These are phyloP conservation scores for Venturia effusa DNA, from an alignment of 2,329 filamentous ascomycete genomes.

Conservation along the genomic window DNA sequence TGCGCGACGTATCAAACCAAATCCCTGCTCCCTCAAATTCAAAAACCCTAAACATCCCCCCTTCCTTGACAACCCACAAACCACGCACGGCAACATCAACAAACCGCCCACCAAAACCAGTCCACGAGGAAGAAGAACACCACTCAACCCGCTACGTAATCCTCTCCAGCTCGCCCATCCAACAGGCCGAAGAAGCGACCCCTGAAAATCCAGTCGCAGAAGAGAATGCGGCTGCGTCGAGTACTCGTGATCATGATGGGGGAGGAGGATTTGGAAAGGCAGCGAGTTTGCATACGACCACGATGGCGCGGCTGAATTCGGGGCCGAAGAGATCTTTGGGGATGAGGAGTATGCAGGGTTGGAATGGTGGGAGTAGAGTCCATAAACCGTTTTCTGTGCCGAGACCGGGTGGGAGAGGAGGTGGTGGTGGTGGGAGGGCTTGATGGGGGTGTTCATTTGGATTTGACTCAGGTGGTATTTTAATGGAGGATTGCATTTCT, in stretches of 20 bases:
- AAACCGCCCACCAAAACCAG: slow-evolving; percentile 17
- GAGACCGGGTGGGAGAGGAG: not conserved
- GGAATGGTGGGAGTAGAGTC: slow-evolving; percentile 24
- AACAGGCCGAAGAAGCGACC: slow-evolving; percentile 16
- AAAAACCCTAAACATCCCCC: not conserved
- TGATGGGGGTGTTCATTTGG: not conserved
- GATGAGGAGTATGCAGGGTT: slow-evolving; percentile 39
- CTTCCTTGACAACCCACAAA: not conserved
- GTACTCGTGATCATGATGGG: no score
- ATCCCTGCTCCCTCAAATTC: not conserved
- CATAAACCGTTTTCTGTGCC: not conserved
- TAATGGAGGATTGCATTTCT: no score
- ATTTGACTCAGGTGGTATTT: no score
- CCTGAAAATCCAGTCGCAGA: no score
- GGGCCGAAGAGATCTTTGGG: slow-evolving; percentile 35
- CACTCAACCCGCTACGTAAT: slow-evolving; percentile 36
- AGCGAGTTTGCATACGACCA: slow-evolving; percentile 33
- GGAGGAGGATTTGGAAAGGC: slow-evolving; percentile 23
- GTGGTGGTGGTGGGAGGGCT: slow-evolving; percentile 4
- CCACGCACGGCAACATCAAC: not conserved
- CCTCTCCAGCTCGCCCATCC: slow-evolving; percentile 31
- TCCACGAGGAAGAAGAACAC: slow-evolving; percentile 18
- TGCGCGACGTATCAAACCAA: not conserved
- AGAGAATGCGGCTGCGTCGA: no score
- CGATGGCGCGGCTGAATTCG: slow-evolving; percentile 23